A percentile compares a stretch with the other conserved stretches of the same genome.
Evolutionary conservation across 2,329 filamentous ascomycete genomes (phyloP).

Genomic region (Botrytis galanthina): DNA sequence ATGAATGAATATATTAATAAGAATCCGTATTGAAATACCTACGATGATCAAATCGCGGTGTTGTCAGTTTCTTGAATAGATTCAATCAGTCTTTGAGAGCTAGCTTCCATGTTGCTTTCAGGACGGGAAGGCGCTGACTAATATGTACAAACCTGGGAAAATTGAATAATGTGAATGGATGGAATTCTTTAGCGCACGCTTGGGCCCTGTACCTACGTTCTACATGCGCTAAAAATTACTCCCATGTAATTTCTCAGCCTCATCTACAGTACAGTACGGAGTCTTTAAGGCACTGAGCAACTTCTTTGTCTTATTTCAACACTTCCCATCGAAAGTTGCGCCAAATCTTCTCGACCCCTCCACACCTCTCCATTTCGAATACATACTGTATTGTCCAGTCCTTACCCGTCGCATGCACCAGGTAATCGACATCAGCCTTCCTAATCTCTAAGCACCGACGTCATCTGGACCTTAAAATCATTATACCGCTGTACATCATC

Average conservation of each 20-base stretch:
- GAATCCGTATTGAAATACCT: constrained; percentile 2
- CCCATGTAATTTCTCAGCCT: constrained; percentile 15
- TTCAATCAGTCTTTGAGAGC: constrained; percentile 16
- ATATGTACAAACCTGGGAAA: neutral
- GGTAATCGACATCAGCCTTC: neutral
- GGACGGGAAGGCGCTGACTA: constrained; percentile 12
- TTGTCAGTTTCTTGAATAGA: constrained; percentile 17
- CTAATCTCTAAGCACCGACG: neutral
- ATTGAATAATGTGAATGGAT: neutral
- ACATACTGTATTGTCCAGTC: neutral
- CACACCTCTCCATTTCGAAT: neutral
- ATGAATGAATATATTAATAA: neutral
- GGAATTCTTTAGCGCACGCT: neutral
- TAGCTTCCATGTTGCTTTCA: constrained; percentile 15
- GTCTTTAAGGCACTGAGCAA: neutral
- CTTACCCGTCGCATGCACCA: neutral
- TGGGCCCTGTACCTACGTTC: neutral
- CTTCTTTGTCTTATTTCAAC: constrained; percentile 3
- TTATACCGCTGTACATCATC: neutral
- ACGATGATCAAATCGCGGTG: constrained; percentile 20
- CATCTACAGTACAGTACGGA: neutral
- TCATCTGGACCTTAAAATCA: neutral
- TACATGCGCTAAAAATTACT: neutral
- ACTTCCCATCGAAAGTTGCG: neutral
- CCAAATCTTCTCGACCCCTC: neutral